These are phyloP conservation scores for Cladosporium sp. DNA, from an alignment of 2,329 filamentous ascomycete genomes.

Conservation along the genomic window DNA sequence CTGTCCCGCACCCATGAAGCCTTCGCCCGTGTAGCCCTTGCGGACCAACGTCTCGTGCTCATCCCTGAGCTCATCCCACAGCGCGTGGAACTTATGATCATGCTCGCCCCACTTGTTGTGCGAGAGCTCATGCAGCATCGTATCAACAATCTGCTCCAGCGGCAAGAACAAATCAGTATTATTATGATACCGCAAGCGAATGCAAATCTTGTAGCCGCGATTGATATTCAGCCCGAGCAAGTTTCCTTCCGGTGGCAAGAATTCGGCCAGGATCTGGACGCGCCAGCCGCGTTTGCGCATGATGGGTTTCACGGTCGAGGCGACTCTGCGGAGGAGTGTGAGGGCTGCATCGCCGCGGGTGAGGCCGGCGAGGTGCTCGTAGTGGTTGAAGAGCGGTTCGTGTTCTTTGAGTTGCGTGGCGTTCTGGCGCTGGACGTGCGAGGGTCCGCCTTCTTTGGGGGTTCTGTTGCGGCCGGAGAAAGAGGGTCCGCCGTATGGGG, in stretches of 20 bases:
- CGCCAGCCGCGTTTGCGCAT: constrained; percentile 86
- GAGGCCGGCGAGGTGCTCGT: constrained; percentile 50
- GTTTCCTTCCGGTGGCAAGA: constrained; percentile 73
- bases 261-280: constrained; percentile 78
- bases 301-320: constrained; percentile 88
- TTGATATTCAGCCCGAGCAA: constrained; percentile 81
- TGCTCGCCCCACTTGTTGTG: constrained; percentile 86
- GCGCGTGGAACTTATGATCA: constrained; percentile 74
- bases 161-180: constrained; percentile 77
- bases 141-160: constrained; percentile 79
- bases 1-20: constrained; percentile 75
- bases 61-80: constrained; percentile 87
- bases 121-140: constrained; percentile 91
- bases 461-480: constrained; percentile 29
- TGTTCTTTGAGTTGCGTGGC: constrained; percentile 45
- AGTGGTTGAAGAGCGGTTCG: constrained; percentile 51
- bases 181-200: constrained; percentile 75
- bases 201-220: constrained; percentile 72
- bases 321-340: constrained; percentile 71
- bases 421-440: constrained; percentile 35
- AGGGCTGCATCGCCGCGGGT: constrained; percentile 48
- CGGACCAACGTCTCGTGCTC: constrained; percentile 69
- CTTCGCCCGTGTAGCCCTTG: constrained; percentile 89
- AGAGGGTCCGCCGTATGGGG: constrained; percentile 21
- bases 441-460: constrained; percentile 33